Base-by-base conservation (phyloP, 257 asterid genomes). In the Echium plantagineum region DNA sequence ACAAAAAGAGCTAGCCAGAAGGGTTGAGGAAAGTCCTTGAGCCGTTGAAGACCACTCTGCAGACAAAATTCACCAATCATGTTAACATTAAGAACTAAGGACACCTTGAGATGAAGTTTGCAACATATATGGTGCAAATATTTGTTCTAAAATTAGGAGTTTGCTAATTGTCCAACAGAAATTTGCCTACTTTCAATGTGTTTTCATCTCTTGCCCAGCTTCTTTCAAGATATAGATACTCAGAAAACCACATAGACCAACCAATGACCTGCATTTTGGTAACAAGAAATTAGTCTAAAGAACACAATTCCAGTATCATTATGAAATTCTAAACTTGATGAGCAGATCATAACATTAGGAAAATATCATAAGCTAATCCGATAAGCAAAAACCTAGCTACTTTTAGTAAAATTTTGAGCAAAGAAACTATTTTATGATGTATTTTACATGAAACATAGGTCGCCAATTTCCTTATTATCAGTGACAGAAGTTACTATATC, bases 191-290 rank as follows among this genome's bases (percentile, higher is more conserved):
- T 94, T 88, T 85, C 60, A 93, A 69, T 18, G 91, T 89, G 74
- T 21, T 70, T 76, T 93, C 97, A 78, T 93, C 98, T 70, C 74
- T 89, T 51, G 90, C 94, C 98, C 97, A 93, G 71, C 73, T 88
- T 79, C 98, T 86, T 80, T 93, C 98, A 72, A 93, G 98, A 76
- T 85, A 93, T 58, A 93, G 87, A 76, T 93, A 84, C 66, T 84
- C 94, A 52, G 94, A 80, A 68, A 93, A 93, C 98, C 98, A 93
- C 98, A 89, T 93, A 58, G 98, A 88, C 96, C 97, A 93, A 59
- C 97, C 98, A 62, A 93, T 83, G 65, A 93, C 98, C 97, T 93
- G 73, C 83, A 82, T 28, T 77, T 49, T 12, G 21, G 56, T 28
- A 28, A 35, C 66, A 69, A 17, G 58, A 72, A 18, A 19, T 63